Conservation (phyloP, 306 rosid genomes). For the Crotalaria pallida region DNA sequence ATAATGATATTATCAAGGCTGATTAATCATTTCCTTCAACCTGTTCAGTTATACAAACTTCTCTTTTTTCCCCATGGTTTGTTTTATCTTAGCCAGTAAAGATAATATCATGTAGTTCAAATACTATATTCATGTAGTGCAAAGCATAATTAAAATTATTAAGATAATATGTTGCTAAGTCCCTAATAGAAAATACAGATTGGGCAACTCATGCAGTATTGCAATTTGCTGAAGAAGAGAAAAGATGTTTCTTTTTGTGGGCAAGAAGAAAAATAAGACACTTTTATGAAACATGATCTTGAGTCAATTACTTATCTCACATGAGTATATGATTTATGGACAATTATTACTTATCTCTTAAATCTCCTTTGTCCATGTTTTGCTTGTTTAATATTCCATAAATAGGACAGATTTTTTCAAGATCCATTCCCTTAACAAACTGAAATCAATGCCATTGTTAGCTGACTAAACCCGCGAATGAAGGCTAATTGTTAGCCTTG, state of each 20-base stretch:
- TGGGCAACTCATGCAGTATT: not conserved
- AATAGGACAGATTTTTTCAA: constrained; percentile 19
- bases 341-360: not conserved
- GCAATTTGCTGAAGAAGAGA: not conserved
- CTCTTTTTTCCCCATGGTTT: not conserved
- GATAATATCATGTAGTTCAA: not conserved
- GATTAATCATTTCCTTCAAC: not conserved
- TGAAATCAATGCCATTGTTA: constrained; percentile 12
- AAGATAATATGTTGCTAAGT: not conserved
- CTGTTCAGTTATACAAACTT: too few species aligned
- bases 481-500: not conserved
- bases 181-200: not conserved
- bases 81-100: not conserved
- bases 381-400: constrained; percentile 23
- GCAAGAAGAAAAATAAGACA: not conserved
- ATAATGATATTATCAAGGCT: not conserved
- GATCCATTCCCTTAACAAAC: constrained; percentile 17
- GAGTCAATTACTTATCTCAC: not conserved
- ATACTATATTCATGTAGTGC: not conserved
- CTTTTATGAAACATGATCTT: not conserved
- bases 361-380: constrained; percentile 5
- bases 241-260: not conserved
- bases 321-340: too few species aligned
- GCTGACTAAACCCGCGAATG: constrained; percentile 13
- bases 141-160: not conserved